phyloP scores from a whole-genome alignment of 2,329 filamentous ascomycete genomes.

The Scedosporium apiospermum region DNA sequence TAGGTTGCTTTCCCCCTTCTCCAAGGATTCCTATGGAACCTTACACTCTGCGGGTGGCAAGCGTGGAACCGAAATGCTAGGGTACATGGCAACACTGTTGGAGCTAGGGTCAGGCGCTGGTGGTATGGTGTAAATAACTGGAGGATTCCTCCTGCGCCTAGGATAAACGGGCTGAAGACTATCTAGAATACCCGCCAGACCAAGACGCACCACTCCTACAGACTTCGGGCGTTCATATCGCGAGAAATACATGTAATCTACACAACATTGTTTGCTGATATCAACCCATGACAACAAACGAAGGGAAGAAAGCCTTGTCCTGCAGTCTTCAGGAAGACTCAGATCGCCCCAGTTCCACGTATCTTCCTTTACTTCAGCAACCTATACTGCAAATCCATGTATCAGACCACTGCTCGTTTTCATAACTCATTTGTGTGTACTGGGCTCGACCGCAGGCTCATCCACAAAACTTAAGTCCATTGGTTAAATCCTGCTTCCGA shows the following conservation, averaged over 20 bases:
- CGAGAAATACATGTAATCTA: neutral
- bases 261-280: neutral
- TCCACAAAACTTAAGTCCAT: neutral
- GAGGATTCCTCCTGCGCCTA: conserved; percentile 45
- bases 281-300: too few relatives aligned
- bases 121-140: conserved; percentile 95
- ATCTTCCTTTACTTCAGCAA: conserved; percentile 8
- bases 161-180: neutral
- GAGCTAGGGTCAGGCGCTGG: conserved; percentile 75
- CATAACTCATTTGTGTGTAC: too few relatives aligned
- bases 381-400: neutral
- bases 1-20: conserved; percentile 77
- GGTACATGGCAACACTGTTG: conserved; percentile 66
- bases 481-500: too few relatives aligned
- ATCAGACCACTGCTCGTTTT: too few relatives aligned
- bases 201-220: neutral
- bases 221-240: neutral
- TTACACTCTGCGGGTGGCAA: conserved; percentile 79
- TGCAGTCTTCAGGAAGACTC: too few relatives aligned
- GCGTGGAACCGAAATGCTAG: conserved; percentile 76
- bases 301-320: neutral
- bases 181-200: neutral
- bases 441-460: too few relatives aligned
- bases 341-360: too few relatives aligned
- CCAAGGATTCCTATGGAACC: conserved; percentile 83